Percentiles rank a stretch among this genome's conserved stretches.
These are phyloP conservation scores for Calonectria ilicicola DNA, from an alignment of 2,329 filamentous ascomycete species.

Conservation along the genomic window DNA sequence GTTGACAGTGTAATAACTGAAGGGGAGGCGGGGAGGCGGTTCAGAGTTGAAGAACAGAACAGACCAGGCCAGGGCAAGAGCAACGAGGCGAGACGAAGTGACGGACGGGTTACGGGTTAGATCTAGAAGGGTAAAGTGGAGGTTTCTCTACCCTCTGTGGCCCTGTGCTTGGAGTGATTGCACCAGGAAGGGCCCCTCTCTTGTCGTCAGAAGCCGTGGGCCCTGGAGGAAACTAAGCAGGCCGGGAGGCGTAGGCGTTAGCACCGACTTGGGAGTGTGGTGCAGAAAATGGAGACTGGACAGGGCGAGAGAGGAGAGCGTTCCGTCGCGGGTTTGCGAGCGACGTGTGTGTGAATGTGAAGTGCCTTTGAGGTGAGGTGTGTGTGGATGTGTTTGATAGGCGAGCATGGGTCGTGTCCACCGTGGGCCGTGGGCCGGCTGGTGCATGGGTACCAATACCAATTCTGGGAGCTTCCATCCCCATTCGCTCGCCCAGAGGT, in stretches of 20 bases:
- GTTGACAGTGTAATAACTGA: slow-evolving; percentile 21
- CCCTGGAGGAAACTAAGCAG: neutral
- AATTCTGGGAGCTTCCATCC: slow-evolving; percentile 4
- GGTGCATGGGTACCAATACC: neutral
- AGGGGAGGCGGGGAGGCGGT: slow-evolving; percentile 29
- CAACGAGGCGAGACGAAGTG: slow-evolving; percentile 26
- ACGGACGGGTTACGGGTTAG: slow-evolving; percentile 25
- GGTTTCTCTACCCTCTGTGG: slow-evolving; percentile 21
- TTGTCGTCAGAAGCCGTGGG: slow-evolving; percentile 11
- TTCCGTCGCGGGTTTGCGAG: neutral
- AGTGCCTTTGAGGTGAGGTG: slow-evolving; percentile 11
- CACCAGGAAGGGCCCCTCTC: neutral
- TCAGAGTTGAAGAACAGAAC: slow-evolving; percentile 20
- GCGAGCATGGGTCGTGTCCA: slow-evolving; percentile 13
- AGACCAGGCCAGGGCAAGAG: slow-evolving; percentile 27
- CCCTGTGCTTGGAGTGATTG: neutral
- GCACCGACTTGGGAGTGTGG: slow-evolving; percentile 11
- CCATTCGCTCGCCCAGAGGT: slow-evolving; percentile 1
- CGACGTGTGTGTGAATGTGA: slow-evolving; percentile 11
- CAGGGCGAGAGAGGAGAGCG: neutral
- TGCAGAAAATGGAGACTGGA: neutral
- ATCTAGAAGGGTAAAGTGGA: slow-evolving; percentile 36
- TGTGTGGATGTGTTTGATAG: slow-evolving; percentile 12
- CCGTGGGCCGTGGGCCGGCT: slow-evolving; percentile 5
- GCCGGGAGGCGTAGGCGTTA: slow-evolving; percentile 15